Evolutionary conservation across 2,329 filamentous ascomycete species (phyloP).

Genomic region (Penicillium sp.): DNA sequence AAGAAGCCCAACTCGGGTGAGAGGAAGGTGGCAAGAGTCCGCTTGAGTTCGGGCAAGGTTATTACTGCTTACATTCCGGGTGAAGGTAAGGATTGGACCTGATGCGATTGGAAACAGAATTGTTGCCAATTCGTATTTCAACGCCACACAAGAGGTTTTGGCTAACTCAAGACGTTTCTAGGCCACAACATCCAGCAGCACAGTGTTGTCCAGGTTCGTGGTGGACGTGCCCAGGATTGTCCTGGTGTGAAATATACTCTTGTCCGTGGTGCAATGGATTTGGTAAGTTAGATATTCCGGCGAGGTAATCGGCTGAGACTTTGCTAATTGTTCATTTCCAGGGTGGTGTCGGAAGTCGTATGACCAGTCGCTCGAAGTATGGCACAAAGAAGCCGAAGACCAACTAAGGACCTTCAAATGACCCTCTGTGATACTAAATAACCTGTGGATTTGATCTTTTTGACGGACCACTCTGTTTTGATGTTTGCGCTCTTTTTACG

Average conservation of each 20-base stretch:
- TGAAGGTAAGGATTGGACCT: slow-evolving; percentile 60
- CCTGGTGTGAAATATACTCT: slow-evolving; percentile 96
- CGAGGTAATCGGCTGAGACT: neutral
- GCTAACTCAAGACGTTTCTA: slow-evolving; percentile 29
- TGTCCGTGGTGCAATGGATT: slow-evolving; percentile 85
- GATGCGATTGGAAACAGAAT: neutral
- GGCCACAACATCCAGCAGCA: slow-evolving; percentile 99
- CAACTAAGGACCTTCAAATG: slow-evolving; percentile 44
- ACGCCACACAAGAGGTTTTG: neutral
- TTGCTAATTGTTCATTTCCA: slow-evolving; percentile 45
- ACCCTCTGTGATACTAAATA: slow-evolving; percentile 11
- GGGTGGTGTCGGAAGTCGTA: slow-evolving; percentile 86
- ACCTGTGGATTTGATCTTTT: neutral
- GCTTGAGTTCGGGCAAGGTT: slow-evolving; percentile 81
- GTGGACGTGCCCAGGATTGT: slow-evolving; percentile 93
- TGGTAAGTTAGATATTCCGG: slow-evolving; percentile 65
- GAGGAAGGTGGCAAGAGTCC: slow-evolving; percentile 89
- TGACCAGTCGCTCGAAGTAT: slow-evolving; percentile 89
- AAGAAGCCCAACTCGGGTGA: slow-evolving; percentile 99
- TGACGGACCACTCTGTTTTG: neutral
- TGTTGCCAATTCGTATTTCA: neutral
- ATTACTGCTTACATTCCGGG: slow-evolving; percentile 95
- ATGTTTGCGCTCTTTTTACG: slow-evolving; percentile 1
- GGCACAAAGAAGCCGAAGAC: slow-evolving; percentile 98
- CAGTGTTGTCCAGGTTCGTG: slow-evolving; percentile 93